Conservation (phyloP, 164 flowering plant genomes). For the Cinnamomum micranthum region DNA sequence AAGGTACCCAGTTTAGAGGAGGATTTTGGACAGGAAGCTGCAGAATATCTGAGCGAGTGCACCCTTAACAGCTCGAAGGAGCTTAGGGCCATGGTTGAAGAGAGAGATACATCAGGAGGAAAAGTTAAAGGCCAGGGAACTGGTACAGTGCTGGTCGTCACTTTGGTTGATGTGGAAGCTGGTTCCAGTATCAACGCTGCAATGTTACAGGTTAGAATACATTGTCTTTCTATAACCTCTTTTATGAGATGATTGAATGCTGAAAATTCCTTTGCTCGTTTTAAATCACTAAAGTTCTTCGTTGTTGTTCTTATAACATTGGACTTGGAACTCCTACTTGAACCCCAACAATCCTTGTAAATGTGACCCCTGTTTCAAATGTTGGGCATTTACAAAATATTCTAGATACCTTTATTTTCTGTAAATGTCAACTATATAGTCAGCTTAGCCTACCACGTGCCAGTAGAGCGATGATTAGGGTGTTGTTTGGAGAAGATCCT, state of each 20-base stretch:
- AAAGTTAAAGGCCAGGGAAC: slow-evolving; percentile 95
- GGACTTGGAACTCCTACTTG: too few relatives aligned
- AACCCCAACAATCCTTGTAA: too few relatives aligned
- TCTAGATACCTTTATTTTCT: too few relatives aligned
- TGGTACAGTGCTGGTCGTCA: slow-evolving; percentile 67
- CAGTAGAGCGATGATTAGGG: too few relatives aligned
- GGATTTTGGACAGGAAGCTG: slow-evolving; percentile 92
- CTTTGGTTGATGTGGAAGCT: slow-evolving; percentile 60
- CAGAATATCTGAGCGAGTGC: slow-evolving; percentile 56
- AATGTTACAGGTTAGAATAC: slow-evolving; percentile 64
- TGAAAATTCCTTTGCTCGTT: too few relatives aligned
- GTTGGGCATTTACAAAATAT: too few relatives aligned
- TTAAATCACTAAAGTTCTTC: too few relatives aligned
- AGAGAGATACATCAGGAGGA: slow-evolving; percentile 83
- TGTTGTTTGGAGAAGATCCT: too few relatives aligned
- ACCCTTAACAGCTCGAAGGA: slow-evolving; percentile 49
- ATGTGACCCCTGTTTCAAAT: too few relatives aligned
- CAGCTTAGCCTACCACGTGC: too few relatives aligned
- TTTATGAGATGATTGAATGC: neutral
- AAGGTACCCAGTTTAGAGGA: slow-evolving; percentile 79
- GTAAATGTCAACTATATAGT: too few relatives aligned
- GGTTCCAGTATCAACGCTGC: slow-evolving; percentile 72
- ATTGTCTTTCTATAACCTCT: neutral
- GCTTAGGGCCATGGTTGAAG: slow-evolving; percentile 73
- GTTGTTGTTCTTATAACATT: too few relatives aligned